Base-by-base conservation (phyloP, 2,329 filamentous ascomycete genomes). In the Hypoxylon sp. region DNA sequence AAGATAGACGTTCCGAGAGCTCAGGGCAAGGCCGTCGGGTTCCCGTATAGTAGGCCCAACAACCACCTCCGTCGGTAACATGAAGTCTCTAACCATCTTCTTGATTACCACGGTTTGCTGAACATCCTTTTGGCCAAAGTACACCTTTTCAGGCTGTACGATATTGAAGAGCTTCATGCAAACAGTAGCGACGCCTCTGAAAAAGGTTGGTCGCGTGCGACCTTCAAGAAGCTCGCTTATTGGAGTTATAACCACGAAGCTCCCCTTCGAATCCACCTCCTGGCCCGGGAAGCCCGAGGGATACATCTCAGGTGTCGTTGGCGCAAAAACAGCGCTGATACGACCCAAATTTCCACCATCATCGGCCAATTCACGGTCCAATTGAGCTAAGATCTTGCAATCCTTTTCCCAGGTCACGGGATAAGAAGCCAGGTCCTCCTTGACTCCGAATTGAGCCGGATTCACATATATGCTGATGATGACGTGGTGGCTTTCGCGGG, bases 41-140 rank as follows among this genome's bases (percentile, higher is more conserved):
- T 97, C 94, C 55, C 96, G 86, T 63, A 89, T 84, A 0, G 96
- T 99, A 0, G 88, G 84, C 5, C 90, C 88, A 59, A 98, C 86
- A 32, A 90, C 85, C 7, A 98, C 89, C 21, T 92, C 83, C 2
- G 89, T 91, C 41, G 92, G 88, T 43, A 98, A 80, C 78, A 94
- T 89, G 72, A 99, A 94, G 79, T 99, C 96, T 72, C 89, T 86
- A 32, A 98, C 92, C 88, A 99, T 90, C 48, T 92, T 89, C 75
- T 89, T 90, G 75, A 99, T 92, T 10, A 99, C 88, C 17, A 97
- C 92, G 0, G 94, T 97, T 81, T 99, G 96, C 83, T 99, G 96
- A 19, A 98, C 89, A 79, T 99, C 96, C 82, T 99, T 99, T 80
- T 98, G 96, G 3, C 96, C 96, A 82, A 99, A 98, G 81, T 96